These are phyloP conservation scores for Aspergillus indologenus DNA, from an alignment of 495 filamentous ascomycete species.

Conservation along the genomic window DNA sequence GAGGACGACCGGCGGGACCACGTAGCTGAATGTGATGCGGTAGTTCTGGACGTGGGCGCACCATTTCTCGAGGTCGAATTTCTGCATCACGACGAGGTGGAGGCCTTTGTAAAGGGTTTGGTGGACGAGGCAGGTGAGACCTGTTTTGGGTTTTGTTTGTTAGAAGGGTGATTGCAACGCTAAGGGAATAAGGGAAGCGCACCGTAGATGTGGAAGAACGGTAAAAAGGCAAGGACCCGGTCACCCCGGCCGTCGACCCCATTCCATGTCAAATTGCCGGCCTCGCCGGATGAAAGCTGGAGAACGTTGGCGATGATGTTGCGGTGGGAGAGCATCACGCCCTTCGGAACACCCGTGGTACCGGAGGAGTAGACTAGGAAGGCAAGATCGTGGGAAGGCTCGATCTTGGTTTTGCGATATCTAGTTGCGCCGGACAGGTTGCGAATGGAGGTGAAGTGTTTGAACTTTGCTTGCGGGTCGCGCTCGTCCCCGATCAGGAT, in stretches of 20 bases:
- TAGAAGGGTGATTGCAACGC: background rate
- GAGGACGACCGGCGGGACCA: constrained; percentile 83
- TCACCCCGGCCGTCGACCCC: constrained; percentile 63
- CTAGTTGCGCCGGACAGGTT: constrained; percentile 52
- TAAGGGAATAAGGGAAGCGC: constrained; percentile 13
- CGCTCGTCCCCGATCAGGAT: constrained; percentile 74
- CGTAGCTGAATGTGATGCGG: constrained; percentile 72
- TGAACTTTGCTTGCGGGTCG: constrained; percentile 56
- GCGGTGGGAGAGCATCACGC: constrained; percentile 80
- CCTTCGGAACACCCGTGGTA: constrained; percentile 91
- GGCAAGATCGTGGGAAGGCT: constrained; percentile 48
- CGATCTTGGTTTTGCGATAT: constrained; percentile 45
- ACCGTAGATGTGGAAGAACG: constrained; percentile 96
- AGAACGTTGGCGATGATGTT: constrained; percentile 77
- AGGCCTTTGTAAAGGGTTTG: constrained; percentile 64
- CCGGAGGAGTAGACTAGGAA: constrained; percentile 83
- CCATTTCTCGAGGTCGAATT: constrained; percentile 79
- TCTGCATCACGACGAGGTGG: constrained; percentile 69
- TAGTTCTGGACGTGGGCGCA: constrained; percentile 72
- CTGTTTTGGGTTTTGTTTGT: constrained; percentile 57
- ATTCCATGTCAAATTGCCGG: constrained; percentile 54
- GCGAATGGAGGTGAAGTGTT: constrained; percentile 73
- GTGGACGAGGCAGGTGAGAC: constrained; percentile 62
- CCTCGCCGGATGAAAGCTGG: constrained; percentile 57
- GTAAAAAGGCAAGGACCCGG: constrained; percentile 73